Evolutionary conservation across 768 basidiomycete genomes (phyloP), one percentile per base, ranked within the genome.

Genomic region (Leccinellum luteum): DNA sequence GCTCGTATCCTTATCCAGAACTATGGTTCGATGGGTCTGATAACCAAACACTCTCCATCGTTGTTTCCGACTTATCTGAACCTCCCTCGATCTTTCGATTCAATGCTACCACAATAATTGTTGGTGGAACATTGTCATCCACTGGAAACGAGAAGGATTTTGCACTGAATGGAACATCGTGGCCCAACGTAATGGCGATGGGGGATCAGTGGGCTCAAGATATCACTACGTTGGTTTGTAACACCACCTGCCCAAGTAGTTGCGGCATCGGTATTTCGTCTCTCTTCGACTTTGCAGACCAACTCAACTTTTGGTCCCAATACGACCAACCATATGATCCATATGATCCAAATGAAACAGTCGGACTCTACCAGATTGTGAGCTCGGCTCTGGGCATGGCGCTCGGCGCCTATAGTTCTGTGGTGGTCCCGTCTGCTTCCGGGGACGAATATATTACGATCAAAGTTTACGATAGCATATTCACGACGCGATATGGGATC

Each of bases 161-260:
- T 28, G 25, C 51, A 12, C 48, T 25, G 21, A 55, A 66, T 17
- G 60, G 62, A 19, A 61, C 60, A 19, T 56, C 57, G 5, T 52
- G 58, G 56, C 50, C 53, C 14, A 60, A 59, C 19, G 51, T 55
- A 28, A 61, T 56, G 58, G 8, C 47, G 25, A 31, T 2, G 6
- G 43, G 32, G 32, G 47, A 27, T 13, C 60, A 44, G 15, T 67
- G 66, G 63, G 60, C 55, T 9, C 51, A 53, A 49, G 65, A 64
- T 41, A 62, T 66, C 31, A 51, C 53, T 12, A 56, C 27, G 41
- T 27, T 67, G 9, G 52, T 66, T 8, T 62, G 58, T 45, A 65
- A 62, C 4, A 34, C 56, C 17, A 48, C 45, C 3, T 27, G 9
- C 3, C 28, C 60, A 4, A n/a, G n/a, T 5, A 14, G 3, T 1